A percentile compares a stretch with the other conserved stretches of the same genome.
Conservation (phyloP, 164 flowering plant species). For the Stephania cephalantha region DNA sequence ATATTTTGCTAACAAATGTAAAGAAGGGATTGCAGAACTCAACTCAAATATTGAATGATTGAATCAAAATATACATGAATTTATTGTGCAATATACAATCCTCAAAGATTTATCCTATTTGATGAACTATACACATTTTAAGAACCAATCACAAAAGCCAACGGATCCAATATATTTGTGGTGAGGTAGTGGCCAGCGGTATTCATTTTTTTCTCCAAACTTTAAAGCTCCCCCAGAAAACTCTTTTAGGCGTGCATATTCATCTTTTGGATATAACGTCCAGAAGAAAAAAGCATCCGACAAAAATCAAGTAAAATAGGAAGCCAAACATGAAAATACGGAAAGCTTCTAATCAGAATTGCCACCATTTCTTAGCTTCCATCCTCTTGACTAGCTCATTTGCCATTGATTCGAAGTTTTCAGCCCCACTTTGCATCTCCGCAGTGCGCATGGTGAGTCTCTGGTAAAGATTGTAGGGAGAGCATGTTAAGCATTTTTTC, state of each 20-base stretch:
- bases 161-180: not conserved
- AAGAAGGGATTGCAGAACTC: not conserved
- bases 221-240: not conserved
- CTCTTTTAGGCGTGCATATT: not conserved
- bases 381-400: slow-evolving; percentile 78
- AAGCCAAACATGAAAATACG: not conserved
- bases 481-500: not conserved
- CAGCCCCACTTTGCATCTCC: slow-evolving; percentile 74
- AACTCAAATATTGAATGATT: not conserved
- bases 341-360: slow-evolving; percentile 34
- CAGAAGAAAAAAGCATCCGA: not conserved
- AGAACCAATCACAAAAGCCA: not conserved
- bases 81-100: not conserved
- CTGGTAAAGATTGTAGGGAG: slow-evolving; percentile 28
- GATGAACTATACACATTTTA: not conserved
- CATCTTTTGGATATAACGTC: not conserved
- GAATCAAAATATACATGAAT: not conserved
- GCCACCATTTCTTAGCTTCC: slow-evolving; percentile 91
- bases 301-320: not conserved
- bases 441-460: slow-evolving; percentile 61
- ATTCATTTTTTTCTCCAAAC: not conserved
- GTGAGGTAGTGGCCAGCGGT: not conserved
- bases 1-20: not conserved
- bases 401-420: slow-evolving; percentile 80
- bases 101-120: not conserved